Evolutionary conservation across 352 stramenopile species (phyloP).

Genomic region (Peronospora destructor): DNA sequence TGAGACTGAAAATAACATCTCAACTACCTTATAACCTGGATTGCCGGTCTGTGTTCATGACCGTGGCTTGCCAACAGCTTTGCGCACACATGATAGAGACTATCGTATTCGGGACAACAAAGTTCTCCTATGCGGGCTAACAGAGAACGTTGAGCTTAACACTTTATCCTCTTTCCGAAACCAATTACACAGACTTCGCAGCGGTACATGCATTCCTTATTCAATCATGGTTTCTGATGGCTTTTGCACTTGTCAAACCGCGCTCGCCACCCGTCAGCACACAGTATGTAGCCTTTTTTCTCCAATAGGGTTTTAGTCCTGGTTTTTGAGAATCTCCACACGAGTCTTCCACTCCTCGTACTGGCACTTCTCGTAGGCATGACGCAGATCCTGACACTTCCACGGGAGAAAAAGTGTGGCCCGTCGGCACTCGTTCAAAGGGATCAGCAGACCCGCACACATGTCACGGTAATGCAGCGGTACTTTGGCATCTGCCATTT

Average conservation of each 20-base stretch:
- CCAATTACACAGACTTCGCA: slow-evolving; percentile 7
- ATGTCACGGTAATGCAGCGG: slow-evolving; percentile 93
- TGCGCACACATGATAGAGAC: background rate
- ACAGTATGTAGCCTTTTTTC: slow-evolving; percentile 2
- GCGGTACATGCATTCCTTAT: slow-evolving; percentile 30
- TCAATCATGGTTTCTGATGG: slow-evolving; percentile 14
- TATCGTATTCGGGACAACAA: background rate
- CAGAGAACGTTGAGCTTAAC: background rate
- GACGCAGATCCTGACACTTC: slow-evolving; percentile 94
- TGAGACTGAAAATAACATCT: slow-evolving; percentile 5
- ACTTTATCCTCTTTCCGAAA: slow-evolving; percentile 6
- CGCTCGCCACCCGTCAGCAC: background rate
- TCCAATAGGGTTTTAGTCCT: slow-evolving; percentile 28
- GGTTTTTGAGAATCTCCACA: slow-evolving; percentile 73
- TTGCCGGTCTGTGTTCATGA: background rate
- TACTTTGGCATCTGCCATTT: slow-evolving; percentile 91
- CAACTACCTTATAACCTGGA: slow-evolving; percentile 12
- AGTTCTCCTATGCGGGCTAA: no score
- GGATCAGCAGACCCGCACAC: slow-evolving; percentile 92
- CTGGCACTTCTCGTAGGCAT: slow-evolving; percentile 98
- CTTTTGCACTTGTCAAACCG: background rate
- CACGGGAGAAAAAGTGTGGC: slow-evolving; percentile 91
- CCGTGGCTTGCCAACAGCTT: background rate
- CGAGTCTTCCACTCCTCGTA: slow-evolving; percentile 91
- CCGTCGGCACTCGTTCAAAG: slow-evolving; percentile 93